These are phyloP conservation scores for Escallonia herrerae DNA, from an alignment of 129 eudicot genomes.

Conservation along the genomic window DNA sequence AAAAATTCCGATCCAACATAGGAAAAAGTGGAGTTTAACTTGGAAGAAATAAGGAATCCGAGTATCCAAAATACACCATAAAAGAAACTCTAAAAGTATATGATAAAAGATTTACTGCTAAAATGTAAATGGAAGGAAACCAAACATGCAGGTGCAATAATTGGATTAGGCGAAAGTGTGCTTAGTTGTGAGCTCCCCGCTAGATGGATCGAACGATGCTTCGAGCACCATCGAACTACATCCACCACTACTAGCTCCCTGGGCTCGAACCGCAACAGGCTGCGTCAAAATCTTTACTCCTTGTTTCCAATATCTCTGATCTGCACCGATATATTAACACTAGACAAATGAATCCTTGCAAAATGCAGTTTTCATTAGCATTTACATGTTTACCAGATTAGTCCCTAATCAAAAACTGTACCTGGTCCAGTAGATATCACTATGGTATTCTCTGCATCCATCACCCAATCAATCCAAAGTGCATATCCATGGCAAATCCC, in stretches of 20 bases:
- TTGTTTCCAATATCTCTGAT: slow-evolving; percentile 86
- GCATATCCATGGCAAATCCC: slow-evolving; percentile 88
- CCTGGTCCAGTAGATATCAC: slow-evolving; percentile 81
- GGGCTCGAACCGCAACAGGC: slow-evolving; percentile 33
- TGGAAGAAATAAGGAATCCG: too few relatives aligned
- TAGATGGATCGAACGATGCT: slow-evolving; percentile 60
- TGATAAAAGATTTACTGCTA: too few relatives aligned
- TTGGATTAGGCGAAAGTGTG: slow-evolving; percentile 11
- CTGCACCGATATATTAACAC: slow-evolving; percentile 23
- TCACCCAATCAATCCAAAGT: slow-evolving; percentile 94
- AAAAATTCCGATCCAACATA: too few relatives aligned
- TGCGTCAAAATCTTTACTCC: slow-evolving; percentile 64
- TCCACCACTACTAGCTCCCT: slow-evolving; percentile 3
- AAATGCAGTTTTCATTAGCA: neutral
- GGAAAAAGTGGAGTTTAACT: too few relatives aligned
- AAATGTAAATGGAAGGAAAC: too few relatives aligned
- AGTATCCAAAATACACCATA: too few relatives aligned
- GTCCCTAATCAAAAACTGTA: slow-evolving; percentile 2
- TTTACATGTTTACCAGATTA: neutral
- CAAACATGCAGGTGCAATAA: too few relatives aligned
- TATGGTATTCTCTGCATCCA: slow-evolving; percentile 40
- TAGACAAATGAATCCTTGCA: neutral
- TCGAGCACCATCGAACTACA: slow-evolving; percentile 30
- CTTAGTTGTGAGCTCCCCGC: slow-evolving; percentile 42
- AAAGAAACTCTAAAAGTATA: too few relatives aligned